Evolutionary conservation across 371 early-diverging fungal species (phyloP).

Genomic region (Basidiobolus meristosporus): DNA sequence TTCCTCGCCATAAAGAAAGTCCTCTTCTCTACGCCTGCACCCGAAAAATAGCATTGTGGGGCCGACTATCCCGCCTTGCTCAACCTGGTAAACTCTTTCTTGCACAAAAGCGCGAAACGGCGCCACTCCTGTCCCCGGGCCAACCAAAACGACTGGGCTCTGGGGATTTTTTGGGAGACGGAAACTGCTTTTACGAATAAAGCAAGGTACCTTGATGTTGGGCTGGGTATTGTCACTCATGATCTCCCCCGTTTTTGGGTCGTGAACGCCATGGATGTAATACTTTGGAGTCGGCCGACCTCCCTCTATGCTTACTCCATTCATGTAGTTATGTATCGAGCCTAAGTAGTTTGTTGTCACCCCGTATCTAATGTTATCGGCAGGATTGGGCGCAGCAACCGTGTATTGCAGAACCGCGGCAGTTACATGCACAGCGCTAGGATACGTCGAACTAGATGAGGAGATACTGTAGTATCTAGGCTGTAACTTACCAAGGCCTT

Average conservation of each 20-base stretch:
- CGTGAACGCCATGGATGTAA: too few species aligned
- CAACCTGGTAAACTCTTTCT: slow-evolving; percentile 53
- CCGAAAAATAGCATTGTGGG: slow-evolving; percentile 83
- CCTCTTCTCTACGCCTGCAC: slow-evolving; percentile 62
- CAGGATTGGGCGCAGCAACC: too few species aligned
- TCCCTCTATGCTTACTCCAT: too few species aligned
- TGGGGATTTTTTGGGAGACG: slow-evolving; percentile 57
- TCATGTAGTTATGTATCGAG: too few species aligned
- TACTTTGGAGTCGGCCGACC: too few species aligned
- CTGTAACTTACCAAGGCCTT: slow-evolving; percentile 58
- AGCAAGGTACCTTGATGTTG: slow-evolving; percentile 75
- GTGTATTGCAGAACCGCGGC: slow-evolving; percentile 88
- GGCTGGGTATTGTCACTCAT: too few species aligned
- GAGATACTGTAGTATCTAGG: slow-evolving; percentile 92
- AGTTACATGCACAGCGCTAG: slow-evolving; percentile 58
- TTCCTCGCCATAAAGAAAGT: slow-evolving; percentile 79
- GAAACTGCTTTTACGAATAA: slow-evolving; percentile 76
- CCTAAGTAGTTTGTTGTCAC: too few species aligned
- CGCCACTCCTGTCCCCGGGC: slow-evolving; percentile 96
- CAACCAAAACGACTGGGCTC: slow-evolving; percentile 84
- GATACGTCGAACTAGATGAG: slow-evolving; percentile 49
- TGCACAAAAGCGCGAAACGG: slow-evolving; percentile 90
- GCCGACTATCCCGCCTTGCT: slow-evolving; percentile 39
- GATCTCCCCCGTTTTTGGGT: too few species aligned
- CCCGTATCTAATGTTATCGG: too few species aligned